Evolutionary conservation across 2,329 filamentous ascomycete genomes (phyloP), one percentile per base, ranked within the genome.

Genomic region (Aspergillus sp.): DNA sequence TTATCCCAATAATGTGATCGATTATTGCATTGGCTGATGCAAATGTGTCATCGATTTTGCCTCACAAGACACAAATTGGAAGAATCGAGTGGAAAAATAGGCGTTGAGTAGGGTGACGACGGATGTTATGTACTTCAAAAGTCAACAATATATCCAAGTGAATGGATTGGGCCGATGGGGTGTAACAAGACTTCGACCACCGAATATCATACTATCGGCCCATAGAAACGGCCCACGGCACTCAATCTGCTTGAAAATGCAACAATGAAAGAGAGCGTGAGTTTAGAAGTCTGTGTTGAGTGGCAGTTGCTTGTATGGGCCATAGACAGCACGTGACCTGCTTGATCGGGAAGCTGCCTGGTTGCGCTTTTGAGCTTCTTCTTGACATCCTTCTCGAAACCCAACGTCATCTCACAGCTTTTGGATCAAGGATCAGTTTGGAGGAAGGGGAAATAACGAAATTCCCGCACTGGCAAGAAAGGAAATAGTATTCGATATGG

Each of bases 401-500:
- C 21, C 46, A n/a, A 48, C 46, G 19, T 19, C 23, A 35, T n/a
- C n/a, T 37, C 27, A 21, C 46, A 48, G 27, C 31, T 17, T 31
- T 48, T 31, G 12, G 31, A 23, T 31, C 46, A 48, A 35, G 15
- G 5, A 19, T 6, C 2, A n/a, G 35, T 15, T 4, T 35, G 23
- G 15, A 27, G 33, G 24, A 31, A n/a, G 23, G 15, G 43, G 14
- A 39, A 43, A 53, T 24, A 24, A 23, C n/a, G 15, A 24, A 6
- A 11, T 8, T 33, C n/a, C 41, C 9, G 17, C 19, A 33, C 17
- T 45, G 21, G 27, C 14, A 33, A 43, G 45, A 33, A 35, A 24
- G 24, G 51, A 33, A 9, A 8, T 21, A 8, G 19, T 43, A 21
- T 55, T 58, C 55, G 59, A 43, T 33, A 74, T 74, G 72, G 67